phyloP scores from a whole-genome alignment of 805 yeast genomes.

The Metschnikowia cubensis region DNA sequence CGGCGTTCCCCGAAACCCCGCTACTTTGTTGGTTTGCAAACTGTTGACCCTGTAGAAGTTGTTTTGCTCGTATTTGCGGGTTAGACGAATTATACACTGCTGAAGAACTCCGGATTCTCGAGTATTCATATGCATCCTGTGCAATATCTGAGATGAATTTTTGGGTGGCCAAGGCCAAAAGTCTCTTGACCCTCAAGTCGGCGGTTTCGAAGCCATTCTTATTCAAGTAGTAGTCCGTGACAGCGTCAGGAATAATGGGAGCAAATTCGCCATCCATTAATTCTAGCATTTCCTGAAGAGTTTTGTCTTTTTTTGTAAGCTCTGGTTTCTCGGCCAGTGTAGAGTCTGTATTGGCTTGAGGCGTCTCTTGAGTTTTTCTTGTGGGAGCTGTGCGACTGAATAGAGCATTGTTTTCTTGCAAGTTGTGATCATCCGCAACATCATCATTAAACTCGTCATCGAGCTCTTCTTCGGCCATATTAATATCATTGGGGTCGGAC shows the following conservation, averaged over 20 bases:
- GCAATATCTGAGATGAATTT: conserved; percentile 93
- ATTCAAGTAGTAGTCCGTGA: conserved; percentile 84
- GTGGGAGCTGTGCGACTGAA: background rate
- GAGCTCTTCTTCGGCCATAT: conserved; percentile 16
- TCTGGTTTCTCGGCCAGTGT: conserved; percentile 50
- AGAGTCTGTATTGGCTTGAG: conserved; percentile 9
- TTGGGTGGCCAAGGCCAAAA: conserved; percentile 92
- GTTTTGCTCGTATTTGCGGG: conserved; percentile 82
- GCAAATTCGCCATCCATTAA: conserved; percentile 87
- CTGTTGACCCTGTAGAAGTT: conserved; percentile 64
- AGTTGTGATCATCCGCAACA: conserved; percentile 12
- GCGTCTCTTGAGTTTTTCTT: background rate
- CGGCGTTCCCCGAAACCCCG: conserved; percentile 15
- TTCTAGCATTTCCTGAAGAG: conserved; percentile 76
- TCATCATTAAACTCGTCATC: conserved; percentile 25
- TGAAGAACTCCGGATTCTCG: conserved; percentile 83
- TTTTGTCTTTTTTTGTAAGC: conserved; percentile 71
- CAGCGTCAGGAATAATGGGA: conserved; percentile 95
- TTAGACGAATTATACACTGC: conserved; percentile 82
- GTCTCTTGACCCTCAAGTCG: conserved; percentile 68
- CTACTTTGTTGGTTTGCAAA: conserved; percentile 41
- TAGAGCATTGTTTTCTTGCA: background rate
- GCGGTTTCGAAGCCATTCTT: conserved; percentile 81
- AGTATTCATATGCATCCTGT: conserved; percentile 93
- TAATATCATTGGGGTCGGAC: conserved; percentile 1